phyloP scores from a whole-genome alignment of 2,329 filamentous ascomycete species.

The Daldinia sp. region DNA sequence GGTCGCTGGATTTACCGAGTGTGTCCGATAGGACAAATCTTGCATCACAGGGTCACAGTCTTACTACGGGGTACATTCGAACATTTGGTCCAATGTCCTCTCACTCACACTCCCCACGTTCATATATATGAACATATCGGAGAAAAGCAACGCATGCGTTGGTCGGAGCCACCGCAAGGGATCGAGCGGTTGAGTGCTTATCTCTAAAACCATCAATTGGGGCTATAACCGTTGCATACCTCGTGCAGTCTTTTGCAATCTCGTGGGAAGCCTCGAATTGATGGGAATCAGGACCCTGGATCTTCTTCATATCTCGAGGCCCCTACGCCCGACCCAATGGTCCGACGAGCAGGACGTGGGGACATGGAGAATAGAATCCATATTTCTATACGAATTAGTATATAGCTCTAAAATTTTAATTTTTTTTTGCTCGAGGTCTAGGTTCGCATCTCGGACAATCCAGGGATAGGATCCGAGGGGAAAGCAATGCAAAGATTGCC shows the following conservation, averaged over 20 bases:
- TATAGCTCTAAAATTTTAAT: not conserved
- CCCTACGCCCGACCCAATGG: constrained; percentile 13
- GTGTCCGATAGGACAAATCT: constrained; percentile 29
- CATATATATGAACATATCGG: constrained; percentile 31
- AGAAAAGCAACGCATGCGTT: constrained; percentile 33
- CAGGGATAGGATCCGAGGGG: constrained; percentile 14
- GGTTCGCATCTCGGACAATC: constrained; percentile 20
- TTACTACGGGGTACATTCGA: constrained; percentile 31
- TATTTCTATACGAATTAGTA: constrained; percentile 25
- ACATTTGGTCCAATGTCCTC: constrained; percentile 33
- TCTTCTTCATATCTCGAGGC: constrained; percentile 22
- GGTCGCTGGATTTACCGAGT: constrained; percentile 27
- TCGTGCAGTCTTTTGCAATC: constrained; percentile 2
- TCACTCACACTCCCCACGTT: constrained; percentile 26
- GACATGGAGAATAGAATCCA: constrained; percentile 18
- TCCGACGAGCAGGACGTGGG: constrained; percentile 24
- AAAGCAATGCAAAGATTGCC: constrained; percentile 18
- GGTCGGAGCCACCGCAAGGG: constrained; percentile 29
- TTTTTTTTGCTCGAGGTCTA: constrained; percentile 1
- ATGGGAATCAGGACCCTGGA: constrained; percentile 19
- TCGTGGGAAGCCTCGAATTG: constrained; percentile 22
- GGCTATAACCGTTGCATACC: constrained; percentile 6
- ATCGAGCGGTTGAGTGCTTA: constrained; percentile 25
- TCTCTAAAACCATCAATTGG: constrained; percentile 30
- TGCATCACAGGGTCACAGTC: constrained; percentile 34